A percentile compares a stretch with the other conserved stretches of the same genome.
Conservation (phyloP, 2,329 filamentous ascomycete genomes). For the Sporothrix dimorphospora region DNA sequence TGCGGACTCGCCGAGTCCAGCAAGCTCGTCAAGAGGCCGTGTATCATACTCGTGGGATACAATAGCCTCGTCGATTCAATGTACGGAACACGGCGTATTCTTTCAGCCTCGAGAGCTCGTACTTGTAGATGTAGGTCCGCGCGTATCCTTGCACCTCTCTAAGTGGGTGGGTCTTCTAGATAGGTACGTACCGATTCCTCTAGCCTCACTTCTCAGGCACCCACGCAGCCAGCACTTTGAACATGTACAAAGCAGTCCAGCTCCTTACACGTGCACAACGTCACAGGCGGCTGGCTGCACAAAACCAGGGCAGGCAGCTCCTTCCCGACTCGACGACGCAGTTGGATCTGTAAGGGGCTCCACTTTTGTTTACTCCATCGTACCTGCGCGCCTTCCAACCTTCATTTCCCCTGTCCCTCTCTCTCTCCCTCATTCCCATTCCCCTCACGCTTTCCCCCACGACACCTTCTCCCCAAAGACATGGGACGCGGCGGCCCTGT, state of each 20-base stretch:
- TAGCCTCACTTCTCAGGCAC: constrained; percentile 14
- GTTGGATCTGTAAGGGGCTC: constrained; percentile 32
- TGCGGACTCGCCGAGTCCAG: background rate
- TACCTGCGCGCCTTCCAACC: constrained; percentile 16
- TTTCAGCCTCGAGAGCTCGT: background rate
- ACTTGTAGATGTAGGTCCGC: background rate
- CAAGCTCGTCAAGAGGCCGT: background rate
- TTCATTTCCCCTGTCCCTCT: constrained; percentile 20
- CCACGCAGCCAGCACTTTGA: background rate
- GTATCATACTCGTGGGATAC: background rate
- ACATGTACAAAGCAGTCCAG: background rate
- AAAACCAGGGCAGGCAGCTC: background rate
- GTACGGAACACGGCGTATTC: background rate
- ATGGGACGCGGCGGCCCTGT: constrained; percentile 17
- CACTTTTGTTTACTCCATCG: constrained; percentile 20
- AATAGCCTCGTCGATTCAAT: background rate
- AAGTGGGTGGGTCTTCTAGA: background rate
- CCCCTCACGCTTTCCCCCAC: background rate
- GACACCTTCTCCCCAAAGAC: background rate
- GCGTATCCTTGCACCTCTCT: background rate
- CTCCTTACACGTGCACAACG: constrained; percentile 7
- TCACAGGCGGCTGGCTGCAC: constrained; percentile 12
- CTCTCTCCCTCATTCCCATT: background rate
- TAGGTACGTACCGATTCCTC: background rate
- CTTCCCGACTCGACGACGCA: constrained; percentile 20